Base-by-base conservation (phyloP, 2,329 filamentous ascomycete genomes). In the Fusarium sp. region DNA sequence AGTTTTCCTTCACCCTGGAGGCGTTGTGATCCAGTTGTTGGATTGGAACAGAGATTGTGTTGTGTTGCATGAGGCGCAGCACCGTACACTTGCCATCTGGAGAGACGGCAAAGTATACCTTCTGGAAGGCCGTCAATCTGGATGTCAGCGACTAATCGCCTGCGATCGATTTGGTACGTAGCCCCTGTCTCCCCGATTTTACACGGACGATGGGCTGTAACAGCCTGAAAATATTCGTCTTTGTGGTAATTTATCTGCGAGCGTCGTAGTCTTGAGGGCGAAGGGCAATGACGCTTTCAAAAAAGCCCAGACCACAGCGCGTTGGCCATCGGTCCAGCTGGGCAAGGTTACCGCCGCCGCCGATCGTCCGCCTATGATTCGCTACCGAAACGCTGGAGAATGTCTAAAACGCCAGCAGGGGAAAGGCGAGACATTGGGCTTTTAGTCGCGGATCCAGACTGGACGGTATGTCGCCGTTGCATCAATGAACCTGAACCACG, bases 341-440 rank as follows among this genome's bases (percentile, higher is more conserved):
- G 67, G 67, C 74, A 75, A 74, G 74, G 74, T 76, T 73, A 54
- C 61, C 61, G 65, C 58, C 56, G 55, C 53, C 59, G 68, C 62
- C 50, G 65, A 65, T 65, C 58, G 24, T 50, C 39, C 17, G 46
- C 17, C 32, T 71, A n/a, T 75, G 74, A 76, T 78, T 77, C 71
- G 76, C 73, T 78, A 78, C 75, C 77, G 61, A 62, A 35, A 57
- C 47, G 61, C 64, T 72, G 76, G 76, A 43, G 67, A 75, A 56
- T 65, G 45, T 33, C 61, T 52, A 61, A 59, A 50, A 62, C 49
- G 53, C 62, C 67, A 62, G 46, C 56, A 64, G 63, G 67, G 68
- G 46, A 62, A 70, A 59, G 37, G 48, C 53, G 65, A 70, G 67
- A 61, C 67, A 71, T 56, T 70, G 56, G 56, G 46, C 59, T 52